These are phyloP conservation scores for Pseudocercospora fuligena DNA, from an alignment of 2,329 filamentous ascomycete species.

Conservation along the genomic window DNA sequence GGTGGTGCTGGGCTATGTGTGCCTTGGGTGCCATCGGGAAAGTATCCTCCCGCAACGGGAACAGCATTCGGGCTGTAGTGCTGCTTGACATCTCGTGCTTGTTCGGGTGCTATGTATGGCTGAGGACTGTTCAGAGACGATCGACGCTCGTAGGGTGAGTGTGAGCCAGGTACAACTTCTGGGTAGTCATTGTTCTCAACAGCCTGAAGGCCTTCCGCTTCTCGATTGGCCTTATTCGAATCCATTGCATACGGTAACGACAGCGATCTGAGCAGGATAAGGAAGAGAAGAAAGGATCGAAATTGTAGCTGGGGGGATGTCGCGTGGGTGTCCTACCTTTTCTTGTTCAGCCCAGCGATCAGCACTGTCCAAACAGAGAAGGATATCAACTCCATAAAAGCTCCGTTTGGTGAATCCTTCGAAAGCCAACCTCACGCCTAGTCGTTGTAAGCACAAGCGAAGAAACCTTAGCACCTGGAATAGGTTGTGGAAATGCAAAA, in stretches of 20 bases:
- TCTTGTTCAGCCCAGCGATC: slow-evolving; percentile 1
- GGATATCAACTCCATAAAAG: not conserved
- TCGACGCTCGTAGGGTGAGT: slow-evolving; percentile 2
- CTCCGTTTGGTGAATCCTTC: not conserved
- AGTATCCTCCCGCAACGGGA: not conserved
- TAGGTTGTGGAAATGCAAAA: not conserved
- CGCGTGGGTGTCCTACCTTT: not conserved
- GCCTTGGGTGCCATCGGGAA: not conserved
- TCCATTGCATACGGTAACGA: not conserved
- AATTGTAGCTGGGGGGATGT: not conserved
- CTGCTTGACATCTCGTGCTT: not conserved
- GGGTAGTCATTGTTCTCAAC: slow-evolving; percentile 17
- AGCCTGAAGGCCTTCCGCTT: slow-evolving; percentile 17
- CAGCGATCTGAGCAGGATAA: not conserved
- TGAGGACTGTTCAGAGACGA: slow-evolving; percentile 11
- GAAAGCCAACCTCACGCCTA: not conserved
- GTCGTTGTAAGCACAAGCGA: not conserved
- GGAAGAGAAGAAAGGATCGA: not conserved
- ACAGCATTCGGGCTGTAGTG: not conserved
- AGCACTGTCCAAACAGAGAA: not conserved
- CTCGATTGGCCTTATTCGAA: not conserved
- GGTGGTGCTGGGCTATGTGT: slow-evolving; percentile 10
- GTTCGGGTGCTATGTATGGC: not conserved
- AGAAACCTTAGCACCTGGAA: not conserved
- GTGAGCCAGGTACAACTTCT: slow-evolving; percentile 15